Base-by-base conservation (phyloP, 768 basidiomycete genomes). In the Agaricus blazei region DNA sequence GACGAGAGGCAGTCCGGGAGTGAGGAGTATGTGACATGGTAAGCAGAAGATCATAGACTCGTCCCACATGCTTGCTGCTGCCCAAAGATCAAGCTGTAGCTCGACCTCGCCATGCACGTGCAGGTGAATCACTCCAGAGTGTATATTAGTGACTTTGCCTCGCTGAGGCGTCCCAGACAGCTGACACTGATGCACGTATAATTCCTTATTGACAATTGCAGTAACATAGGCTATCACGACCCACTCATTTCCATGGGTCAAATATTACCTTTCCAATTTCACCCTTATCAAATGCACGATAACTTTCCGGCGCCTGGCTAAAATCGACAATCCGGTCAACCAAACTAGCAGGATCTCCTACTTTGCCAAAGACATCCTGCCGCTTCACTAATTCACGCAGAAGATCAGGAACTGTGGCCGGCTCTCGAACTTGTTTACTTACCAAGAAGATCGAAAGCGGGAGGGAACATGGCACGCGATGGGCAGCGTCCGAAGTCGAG, bases 401-500 rank as follows among this genome's bases (percentile, higher is more conserved):
- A 14, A 9, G 37, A 47, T 34, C 43, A 40, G 24, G 43, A 31
- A 29, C 9, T 45, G 26, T 23, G 26, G 52, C 28, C 36, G 34
- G 42, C 23, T 27, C 43, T 19, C 27, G 1, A 12, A 6, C 19
- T 9, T 19, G 9, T 23, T 5, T 2, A 58, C 73, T 58, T 43
- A 76, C 79, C 72, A 29, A 93, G 69, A 28, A 92, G 67, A 60
- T 84, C 84, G 40, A 88, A 76, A 1, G 88, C 90, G 54, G 79
- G 67, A 9, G 85, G 85, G 61, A 91, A 84, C 79, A 90, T 82
- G 0, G 88, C 82, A 12, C 86, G 81, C 4, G 88, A 88, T 14
- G 88, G 90, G 60, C 89, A 91, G 8, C 89, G 81, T 8, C 90
- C 90, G 64, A 91, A 92, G 62, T 89, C 85, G 26, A 90, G 72